A percentile compares a stretch with the other conserved stretches of the same genome.
Conservation (phyloP, 1,139 yeast species). For the Yamadazyma epiphylla region DNA sequence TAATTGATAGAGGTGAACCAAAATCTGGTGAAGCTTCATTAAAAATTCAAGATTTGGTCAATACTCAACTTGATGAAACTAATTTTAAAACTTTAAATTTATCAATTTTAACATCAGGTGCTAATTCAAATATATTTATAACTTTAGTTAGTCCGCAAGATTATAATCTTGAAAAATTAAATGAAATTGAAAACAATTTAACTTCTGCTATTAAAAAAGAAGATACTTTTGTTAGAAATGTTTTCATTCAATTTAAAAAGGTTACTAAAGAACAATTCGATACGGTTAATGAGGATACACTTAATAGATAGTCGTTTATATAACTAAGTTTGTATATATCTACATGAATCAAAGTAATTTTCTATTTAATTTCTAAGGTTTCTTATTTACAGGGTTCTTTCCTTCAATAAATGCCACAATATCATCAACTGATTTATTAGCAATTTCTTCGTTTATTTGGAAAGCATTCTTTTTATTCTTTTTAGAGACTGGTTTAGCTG, state of each 20-base stretch:
- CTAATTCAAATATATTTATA: conserved; percentile 46
- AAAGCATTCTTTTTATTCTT: conserved; percentile 21
- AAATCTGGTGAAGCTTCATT: conserved; percentile 26
- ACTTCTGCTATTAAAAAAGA: conserved; percentile 21
- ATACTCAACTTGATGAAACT: conserved; percentile 16
- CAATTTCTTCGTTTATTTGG: conserved; percentile 50
- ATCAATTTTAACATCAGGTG: conserved; percentile 67
- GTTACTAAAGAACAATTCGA: conserved; percentile 5
- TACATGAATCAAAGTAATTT: conserved; percentile 9
- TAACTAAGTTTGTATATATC: conserved; percentile 9
- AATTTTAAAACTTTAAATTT: conserved; percentile 41
- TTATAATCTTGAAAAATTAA: conserved; percentile 21
- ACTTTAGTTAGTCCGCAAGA: conserved; percentile 14
- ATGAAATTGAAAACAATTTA: conserved; percentile 23
- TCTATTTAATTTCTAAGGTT: conserved; percentile 13
- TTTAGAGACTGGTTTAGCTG: conserved; percentile 8
- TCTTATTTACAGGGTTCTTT: too few relatives aligned
- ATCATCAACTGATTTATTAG: conserved; percentile 62
- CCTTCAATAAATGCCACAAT: conserved; percentile 67
- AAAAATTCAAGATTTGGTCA: conserved; percentile 21
- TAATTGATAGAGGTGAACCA: conserved; percentile 57
- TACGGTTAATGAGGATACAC: conserved; percentile 2
- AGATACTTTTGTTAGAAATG: conserved; percentile 34
- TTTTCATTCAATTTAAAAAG: conserved; percentile 18
- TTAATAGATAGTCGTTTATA: conserved; percentile 3